Conservation (phyloP, 768 basidiomycete genomes). For the Daedaleopsis sinensis region DNA sequence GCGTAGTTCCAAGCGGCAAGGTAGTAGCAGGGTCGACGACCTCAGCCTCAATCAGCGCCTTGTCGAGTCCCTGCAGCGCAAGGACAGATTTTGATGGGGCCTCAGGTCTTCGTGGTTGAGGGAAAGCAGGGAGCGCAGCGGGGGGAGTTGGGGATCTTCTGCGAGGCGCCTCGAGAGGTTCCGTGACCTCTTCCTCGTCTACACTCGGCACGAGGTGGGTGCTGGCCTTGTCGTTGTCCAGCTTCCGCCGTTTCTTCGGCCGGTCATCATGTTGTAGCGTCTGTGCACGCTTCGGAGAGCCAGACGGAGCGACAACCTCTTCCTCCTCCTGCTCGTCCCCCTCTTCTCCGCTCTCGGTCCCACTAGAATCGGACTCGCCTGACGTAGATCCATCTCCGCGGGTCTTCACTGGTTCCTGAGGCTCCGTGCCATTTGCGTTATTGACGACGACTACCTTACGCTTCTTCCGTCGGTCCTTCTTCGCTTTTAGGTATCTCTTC, state of each 20-base stretch:
- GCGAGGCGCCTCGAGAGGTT: neutral
- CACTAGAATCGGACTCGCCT: constrained; percentile 10
- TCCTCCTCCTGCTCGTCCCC: constrained; percentile 19
- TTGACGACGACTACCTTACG: constrained; percentile 30
- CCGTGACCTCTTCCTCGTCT: neutral
- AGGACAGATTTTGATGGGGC: constrained; percentile 73
- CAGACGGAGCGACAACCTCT: constrained; percentile 4
- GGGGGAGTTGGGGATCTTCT: constrained; percentile 30
- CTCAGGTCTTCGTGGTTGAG: constrained; percentile 64
- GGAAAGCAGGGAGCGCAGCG: constrained; percentile 65
- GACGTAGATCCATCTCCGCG: neutral
- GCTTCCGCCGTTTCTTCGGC: constrained; percentile 50
- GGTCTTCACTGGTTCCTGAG: neutral
- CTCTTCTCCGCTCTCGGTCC: constrained; percentile 23
- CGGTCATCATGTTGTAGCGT: constrained; percentile 22
- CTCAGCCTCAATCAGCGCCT: constrained; percentile 69
- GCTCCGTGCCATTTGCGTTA: neutral
- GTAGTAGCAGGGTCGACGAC: constrained; percentile 59
- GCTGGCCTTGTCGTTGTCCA: constrained; percentile 27
- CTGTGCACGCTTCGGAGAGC: constrained; percentile 4
- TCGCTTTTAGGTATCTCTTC: constrained; percentile 70
- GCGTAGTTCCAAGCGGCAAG: constrained; percentile 45
- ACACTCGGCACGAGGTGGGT: neutral
- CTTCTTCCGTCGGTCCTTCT: constrained; percentile 66
- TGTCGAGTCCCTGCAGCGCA: constrained; percentile 78